Evolutionary conservation across 331 rosid genomes (phyloP).

Genomic region (Arachis monticola): DNA sequence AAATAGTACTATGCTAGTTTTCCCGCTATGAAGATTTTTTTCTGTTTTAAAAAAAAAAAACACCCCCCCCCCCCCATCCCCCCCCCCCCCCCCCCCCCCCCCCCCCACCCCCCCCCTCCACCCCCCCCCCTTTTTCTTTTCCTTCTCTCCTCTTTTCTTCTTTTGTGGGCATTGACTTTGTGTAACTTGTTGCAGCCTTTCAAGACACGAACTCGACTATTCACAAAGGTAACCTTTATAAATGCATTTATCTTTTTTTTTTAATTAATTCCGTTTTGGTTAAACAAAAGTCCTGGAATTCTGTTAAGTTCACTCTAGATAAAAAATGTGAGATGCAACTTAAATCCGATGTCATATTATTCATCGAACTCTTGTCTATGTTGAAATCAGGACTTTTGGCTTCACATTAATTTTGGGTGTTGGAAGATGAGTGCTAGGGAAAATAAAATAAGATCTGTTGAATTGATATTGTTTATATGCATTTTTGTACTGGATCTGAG

Average conservation of each 20-base stretch:
- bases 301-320: slow-evolving; percentile 14
- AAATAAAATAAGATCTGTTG: slow-evolving; percentile 18
- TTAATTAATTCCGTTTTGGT: neutral
- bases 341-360: slow-evolving; percentile 2
- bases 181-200: slow-evolving; percentile 81
- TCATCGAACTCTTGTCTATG: slow-evolving; percentile 22
- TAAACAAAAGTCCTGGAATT: neutral
- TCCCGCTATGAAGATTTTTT: slow-evolving; percentile 4
- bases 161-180: slow-evolving; percentile 33
- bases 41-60: too few relatives aligned
- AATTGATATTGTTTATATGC: neutral
- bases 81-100: too few relatives aligned
- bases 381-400: slow-evolving; percentile 19
- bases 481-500: neutral
- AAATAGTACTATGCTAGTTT: neutral
- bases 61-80: neutral
- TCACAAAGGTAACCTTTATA: slow-evolving; percentile 67
- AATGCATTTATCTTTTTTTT: slow-evolving; percentile 1
- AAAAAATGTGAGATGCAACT: slow-evolving; percentile 9
- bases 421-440: neutral
- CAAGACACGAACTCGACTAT: slow-evolving; percentile 76
- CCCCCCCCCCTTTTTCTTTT: too few relatives aligned
- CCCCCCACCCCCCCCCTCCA: too few relatives aligned
- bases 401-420: neutral
- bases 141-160: neutral